Percentiles rank a stretch among this genome's conserved stretches.
These are phyloP conservation scores for Castanea sativa DNA, from an alignment of 306 rosid species.

Conservation along the genomic window DNA sequence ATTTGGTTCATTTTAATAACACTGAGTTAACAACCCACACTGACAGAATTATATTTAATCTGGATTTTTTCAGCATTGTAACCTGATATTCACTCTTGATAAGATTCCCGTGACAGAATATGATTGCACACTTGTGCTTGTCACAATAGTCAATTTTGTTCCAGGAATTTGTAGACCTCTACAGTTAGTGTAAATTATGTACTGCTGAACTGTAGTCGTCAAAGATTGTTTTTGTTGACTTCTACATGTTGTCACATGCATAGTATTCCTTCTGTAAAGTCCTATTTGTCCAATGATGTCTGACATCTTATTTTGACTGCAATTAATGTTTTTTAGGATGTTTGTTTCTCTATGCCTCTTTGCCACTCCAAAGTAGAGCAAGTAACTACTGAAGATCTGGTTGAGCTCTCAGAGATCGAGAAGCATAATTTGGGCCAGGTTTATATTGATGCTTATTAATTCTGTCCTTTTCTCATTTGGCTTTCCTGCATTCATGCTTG, in stretches of 20 bases:
- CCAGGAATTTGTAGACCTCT: neutral
- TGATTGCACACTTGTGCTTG: neutral
- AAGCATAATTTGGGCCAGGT: slow-evolving; percentile 95
- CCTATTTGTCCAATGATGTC: neutral
- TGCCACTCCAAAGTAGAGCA: slow-evolving; percentile 86
- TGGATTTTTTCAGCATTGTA: neutral
- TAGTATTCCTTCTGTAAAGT: neutral
- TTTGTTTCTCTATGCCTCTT: slow-evolving; percentile 91
- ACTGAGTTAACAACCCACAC: neutral
- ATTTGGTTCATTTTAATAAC: neutral
- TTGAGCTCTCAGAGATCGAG: slow-evolving; percentile 94
- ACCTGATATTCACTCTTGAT: neutral
- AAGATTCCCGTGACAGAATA: neutral
- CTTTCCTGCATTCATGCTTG: slow-evolving; percentile 17
- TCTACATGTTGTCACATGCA: neutral
- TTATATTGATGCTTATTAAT: slow-evolving; percentile 16
- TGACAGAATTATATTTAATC: neutral
- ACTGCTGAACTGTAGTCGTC: too few relatives aligned
- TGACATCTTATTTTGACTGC: slow-evolving; percentile 8
- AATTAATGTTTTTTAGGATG: slow-evolving; percentile 52
- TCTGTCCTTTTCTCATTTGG: neutral
- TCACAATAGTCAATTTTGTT: neutral
- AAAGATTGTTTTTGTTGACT: neutral
- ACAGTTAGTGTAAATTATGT: neutral
- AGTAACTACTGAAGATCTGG: slow-evolving; percentile 71